Conservation (phyloP, 1,139 yeast genomes). For the Geotrichum phurueaensis region DNA sequence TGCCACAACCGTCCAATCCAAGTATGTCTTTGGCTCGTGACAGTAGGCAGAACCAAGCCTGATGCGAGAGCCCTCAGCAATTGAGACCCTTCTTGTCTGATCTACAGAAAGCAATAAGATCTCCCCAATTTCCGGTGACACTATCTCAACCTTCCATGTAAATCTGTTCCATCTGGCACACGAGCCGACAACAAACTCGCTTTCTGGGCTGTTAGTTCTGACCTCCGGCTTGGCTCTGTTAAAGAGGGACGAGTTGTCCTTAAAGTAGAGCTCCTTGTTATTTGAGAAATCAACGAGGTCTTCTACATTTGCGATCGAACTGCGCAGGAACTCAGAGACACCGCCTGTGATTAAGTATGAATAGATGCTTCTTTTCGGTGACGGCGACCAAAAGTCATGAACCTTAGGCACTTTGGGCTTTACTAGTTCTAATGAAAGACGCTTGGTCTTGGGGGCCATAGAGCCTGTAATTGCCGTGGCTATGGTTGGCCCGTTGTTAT, state of each 20-base stretch:
- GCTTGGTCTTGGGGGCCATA: neutral
- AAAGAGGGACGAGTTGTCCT: neutral
- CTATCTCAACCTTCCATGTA: slow-evolving; percentile 8
- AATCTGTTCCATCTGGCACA: slow-evolving; percentile 12
- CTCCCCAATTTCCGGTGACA: neutral
- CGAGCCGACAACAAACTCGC: neutral
- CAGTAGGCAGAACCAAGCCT: slow-evolving; percentile 8
- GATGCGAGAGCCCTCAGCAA: slow-evolving; percentile 2
- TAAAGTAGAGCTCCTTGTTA: slow-evolving; percentile 4
- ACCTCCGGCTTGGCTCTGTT: neutral
- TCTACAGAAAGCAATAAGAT: neutral
- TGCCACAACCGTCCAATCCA: slow-evolving; percentile 7
- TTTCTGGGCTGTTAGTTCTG: neutral
- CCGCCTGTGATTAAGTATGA: slow-evolving; percentile 10
- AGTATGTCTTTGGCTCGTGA: neutral
- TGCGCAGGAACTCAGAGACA: slow-evolving; percentile 9
- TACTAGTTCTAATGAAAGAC: neutral
- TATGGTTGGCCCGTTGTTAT: neutral
- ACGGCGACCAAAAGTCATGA: slow-evolving; percentile 14
- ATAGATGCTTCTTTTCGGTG: slow-evolving; percentile 7
- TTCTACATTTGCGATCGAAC: slow-evolving; percentile 10
- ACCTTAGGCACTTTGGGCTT: neutral
- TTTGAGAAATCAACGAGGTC: slow-evolving; percentile 5
- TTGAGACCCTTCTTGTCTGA: neutral
- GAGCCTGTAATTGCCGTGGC: neutral